These are phyloP conservation scores for Dillenia suffruticosa DNA, from an alignment of 164 flowering plant genomes.

Conservation along the genomic window DNA sequence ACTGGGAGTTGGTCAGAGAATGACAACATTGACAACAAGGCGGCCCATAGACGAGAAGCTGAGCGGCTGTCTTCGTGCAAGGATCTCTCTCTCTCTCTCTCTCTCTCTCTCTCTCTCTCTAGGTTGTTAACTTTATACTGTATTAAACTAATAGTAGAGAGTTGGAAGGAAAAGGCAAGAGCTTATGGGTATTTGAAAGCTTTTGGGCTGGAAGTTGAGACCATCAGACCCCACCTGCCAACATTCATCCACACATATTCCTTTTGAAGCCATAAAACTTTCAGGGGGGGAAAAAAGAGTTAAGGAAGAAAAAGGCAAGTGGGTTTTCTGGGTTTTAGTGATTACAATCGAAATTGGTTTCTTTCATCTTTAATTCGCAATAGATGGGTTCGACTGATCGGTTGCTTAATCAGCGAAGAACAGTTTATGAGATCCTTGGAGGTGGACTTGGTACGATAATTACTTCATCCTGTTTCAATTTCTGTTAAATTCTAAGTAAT, in stretches of 20 bases:
- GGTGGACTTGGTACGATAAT: conserved; percentile 58
- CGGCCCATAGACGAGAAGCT: too few relatives aligned
- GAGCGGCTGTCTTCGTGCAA: too few relatives aligned
- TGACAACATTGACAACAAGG: too few relatives aligned
- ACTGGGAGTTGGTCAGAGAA: too few relatives aligned
- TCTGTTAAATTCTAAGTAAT: neutral
- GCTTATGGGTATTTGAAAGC: conserved; percentile 23
- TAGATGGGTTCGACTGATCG: conserved; percentile 59
- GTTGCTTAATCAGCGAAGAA: conserved; percentile 59
- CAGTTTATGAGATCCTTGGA: conserved; percentile 79
- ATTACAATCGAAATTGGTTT: conserved; percentile 6
- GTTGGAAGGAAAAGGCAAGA: neutral
- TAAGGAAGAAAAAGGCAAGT: conserved; percentile 3
- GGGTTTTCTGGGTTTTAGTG: conserved; percentile 5
- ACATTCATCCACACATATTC: neutral
- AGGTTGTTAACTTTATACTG: too few relatives aligned
- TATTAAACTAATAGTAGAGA: too few relatives aligned
- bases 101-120: too few relatives aligned
- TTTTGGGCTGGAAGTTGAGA: conserved; percentile 53
- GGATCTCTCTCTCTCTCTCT: too few relatives aligned
- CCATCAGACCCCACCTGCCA: conserved; percentile 22
- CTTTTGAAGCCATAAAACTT: neutral
- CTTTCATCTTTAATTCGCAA: conserved; percentile 1
- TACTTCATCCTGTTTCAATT: neutral
- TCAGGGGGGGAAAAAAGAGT: neutral